Base-by-base conservation (phyloP, 805 yeast genomes). In the Phaffomyces thermotolerans region DNA sequence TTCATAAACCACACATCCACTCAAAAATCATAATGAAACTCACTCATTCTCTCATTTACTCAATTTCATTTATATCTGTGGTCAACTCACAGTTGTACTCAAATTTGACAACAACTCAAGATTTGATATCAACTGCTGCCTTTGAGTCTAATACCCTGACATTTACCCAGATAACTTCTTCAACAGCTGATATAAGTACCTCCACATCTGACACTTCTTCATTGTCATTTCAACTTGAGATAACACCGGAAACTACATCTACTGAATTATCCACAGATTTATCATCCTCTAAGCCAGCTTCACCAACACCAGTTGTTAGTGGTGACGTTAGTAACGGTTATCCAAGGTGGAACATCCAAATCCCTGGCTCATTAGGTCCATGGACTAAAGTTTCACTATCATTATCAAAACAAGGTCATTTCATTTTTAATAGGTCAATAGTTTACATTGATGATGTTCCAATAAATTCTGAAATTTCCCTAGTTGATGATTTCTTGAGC, bases 381-480 rank as follows among this genome's bases (percentile, higher is more conserved):
- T 41, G 43, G 43, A 36, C 39, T 23, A 23, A 36, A 36, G 14
- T 36, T 9, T 22, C 39, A 4, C 10, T 41, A 7, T 12, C 17
- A 15, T 34, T 41, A 14, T 12, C 38, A 15, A 41, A 41, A 17
- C 32, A 30, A 4, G 43, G 43, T 36, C 8, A 13, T 10, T 27
- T 27, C 29, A 27, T 27, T 13, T 27, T 27, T 13, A 27, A 27
- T 13, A 27, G 29, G 6, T 30, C 31, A 23, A 30, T 36, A 29
- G 25, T 8, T 7, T 41, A 36, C 8, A 38, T 36, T 22, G 45
- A 43, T 25, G 38, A 33, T 31, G 43, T 38, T n/a, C 20, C 38
- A 13, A 44, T 44, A 25, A 43, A 40, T 38, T 52, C 47, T 40
- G 36, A 31, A 24, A 14, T 32, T 25, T 27, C 39, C 13, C 23